These are phyloP conservation scores for Malus asiatica DNA, from an alignment of 306 rosid genomes.

Conservation along the genomic window DNA sequence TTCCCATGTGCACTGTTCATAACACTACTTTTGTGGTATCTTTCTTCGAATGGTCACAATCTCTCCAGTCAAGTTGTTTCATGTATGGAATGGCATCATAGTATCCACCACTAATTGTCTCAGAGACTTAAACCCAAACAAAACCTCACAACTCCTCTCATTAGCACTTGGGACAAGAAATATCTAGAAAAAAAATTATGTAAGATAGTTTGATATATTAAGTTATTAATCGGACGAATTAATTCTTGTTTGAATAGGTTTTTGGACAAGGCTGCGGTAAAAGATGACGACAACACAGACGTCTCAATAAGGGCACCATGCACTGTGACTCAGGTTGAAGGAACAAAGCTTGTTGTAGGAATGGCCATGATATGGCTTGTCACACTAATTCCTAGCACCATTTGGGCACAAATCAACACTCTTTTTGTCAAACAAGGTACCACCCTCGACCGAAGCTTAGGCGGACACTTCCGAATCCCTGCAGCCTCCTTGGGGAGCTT, in stretches of 20 bases:
- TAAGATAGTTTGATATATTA: neutral
- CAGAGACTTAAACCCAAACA: neutral
- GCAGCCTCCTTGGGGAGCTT: constrained; percentile 59
- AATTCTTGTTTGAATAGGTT: constrained; percentile 29
- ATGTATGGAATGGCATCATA: neutral
- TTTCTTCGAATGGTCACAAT: constrained; percentile 17
- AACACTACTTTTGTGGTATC: neutral
- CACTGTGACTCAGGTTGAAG: constrained; percentile 71
- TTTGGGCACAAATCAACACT: constrained; percentile 68
- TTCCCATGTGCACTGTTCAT: constrained; percentile 4
- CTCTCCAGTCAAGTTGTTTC: constrained; percentile 8
- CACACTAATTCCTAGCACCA: constrained; percentile 59
- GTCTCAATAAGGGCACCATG: constrained; percentile 29
- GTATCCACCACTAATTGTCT: constrained; percentile 10
- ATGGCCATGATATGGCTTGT: constrained; percentile 66
- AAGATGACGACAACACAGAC: constrained; percentile 14
- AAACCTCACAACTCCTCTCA: constrained; percentile 1
- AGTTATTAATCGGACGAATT: neutral
- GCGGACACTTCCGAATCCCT: constrained; percentile 29
- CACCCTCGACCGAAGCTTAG: constrained; percentile 36
- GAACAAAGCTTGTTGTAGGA: constrained; percentile 45
- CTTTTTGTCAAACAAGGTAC: constrained; percentile 66
- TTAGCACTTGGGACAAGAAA: too few species aligned
- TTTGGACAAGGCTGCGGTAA: constrained; percentile 68
- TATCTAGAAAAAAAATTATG: neutral